Base-by-base conservation (phyloP, 257 asterid genomes). In the Solanum gracilifrons region DNA sequence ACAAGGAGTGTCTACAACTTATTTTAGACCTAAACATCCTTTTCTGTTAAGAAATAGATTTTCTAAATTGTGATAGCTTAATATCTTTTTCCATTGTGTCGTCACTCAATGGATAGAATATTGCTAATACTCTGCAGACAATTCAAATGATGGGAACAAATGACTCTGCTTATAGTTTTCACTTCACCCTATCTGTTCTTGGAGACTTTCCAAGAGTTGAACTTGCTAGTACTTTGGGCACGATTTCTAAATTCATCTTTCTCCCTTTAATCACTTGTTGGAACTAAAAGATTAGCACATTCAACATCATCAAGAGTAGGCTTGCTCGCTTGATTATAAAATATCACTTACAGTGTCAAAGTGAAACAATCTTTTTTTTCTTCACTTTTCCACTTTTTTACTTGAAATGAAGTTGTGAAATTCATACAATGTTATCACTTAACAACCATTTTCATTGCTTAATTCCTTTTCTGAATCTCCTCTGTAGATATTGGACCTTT, bases 401-500 rank as follows among this genome's bases (percentile, higher is more conserved):
- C 79, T 85, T 66, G 83, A 82, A 82, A 64, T 87, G 13, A 80
- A 80, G 77, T 48, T 58, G 86, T 60, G 73, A 62, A 62, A 37
- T 79, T 29, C 39, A 27, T 43, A 77, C 51, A 9, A 6, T 41
- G 32, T 18, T 9, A 16, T 15, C 18, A 66, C 32, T 39, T 60
- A 35, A 43, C 69, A 71, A n/a, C 73, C 71, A 62, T 77, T 76
- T 86, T 87, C 46, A 35, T 71, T 85, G 43, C 69, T 85, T 29
- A 20, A 43, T 64, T 88, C 41, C 18, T 86, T 86, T 76, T 90
- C 87, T 88, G 88, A 85, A 86, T 66, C 89, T 88, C 62, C 91
- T 87, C 64, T 88, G 90, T 96, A 96, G 99, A 93, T 90, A 89
- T 80, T 95, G 91, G 99, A 96, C 88, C 92, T 95, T 86, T 94